phyloP scores from a whole-genome alignment of 2,329 filamentous ascomycete genomes.

The Curvularia verruculosa region DNA sequence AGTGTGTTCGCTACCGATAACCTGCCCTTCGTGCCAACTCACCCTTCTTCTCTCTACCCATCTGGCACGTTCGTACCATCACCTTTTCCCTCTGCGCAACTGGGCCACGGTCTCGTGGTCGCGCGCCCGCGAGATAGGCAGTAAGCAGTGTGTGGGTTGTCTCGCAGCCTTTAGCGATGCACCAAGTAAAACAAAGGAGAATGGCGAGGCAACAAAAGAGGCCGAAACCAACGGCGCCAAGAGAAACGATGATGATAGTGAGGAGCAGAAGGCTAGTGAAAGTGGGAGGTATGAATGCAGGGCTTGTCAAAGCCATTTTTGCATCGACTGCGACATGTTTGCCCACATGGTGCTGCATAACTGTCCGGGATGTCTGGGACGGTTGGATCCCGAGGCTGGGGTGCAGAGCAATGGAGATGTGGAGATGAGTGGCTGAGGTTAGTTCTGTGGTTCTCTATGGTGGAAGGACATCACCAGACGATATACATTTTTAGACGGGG shows the following conservation, averaged over 20 bases:
- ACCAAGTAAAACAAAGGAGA: constrained; percentile 20
- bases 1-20: constrained; percentile 86
- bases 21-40: constrained; percentile 88
- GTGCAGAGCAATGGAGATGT: constrained; percentile 35
- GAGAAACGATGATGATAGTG: constrained; percentile 40
- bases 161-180: constrained; percentile 69
- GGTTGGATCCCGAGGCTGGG: constrained; percentile 26
- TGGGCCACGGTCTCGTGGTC: constrained; percentile 91
- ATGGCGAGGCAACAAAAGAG: constrained; percentile 19
- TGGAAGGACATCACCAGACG: too few species aligned
- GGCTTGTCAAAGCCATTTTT: constrained; percentile 89
- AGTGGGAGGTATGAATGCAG: constrained; percentile 87
- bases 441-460: too few species aligned
- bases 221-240: constrained; percentile 20
- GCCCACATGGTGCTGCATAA: constrained; percentile 94
- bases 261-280: constrained; percentile 66
- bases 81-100: constrained; percentile 66
- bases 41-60: constrained; percentile 89
- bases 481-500: too few species aligned
- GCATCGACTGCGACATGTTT: constrained; percentile 97
- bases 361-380: constrained; percentile 82
- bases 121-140: constrained; percentile 60
- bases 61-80: constrained; percentile 48
- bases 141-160: constrained; percentile 76
- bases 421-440: constrained; percentile 32